Evolutionary conservation across 768 basidiomycete genomes (phyloP).

Genomic region (Phanerochaete sordida): DNA sequence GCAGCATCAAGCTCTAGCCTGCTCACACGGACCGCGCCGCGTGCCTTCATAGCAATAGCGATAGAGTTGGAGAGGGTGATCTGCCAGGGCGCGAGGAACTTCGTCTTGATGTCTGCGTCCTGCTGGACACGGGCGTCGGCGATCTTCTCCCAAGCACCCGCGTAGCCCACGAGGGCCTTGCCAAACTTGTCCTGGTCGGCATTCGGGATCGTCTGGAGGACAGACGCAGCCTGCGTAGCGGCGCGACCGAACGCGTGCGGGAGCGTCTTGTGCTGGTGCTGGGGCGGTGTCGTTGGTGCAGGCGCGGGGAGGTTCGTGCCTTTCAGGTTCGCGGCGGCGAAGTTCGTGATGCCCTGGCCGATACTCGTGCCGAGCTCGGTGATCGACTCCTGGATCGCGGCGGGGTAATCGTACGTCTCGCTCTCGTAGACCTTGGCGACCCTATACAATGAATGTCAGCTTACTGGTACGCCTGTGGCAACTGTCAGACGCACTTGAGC

Average conservation of each 20-base stretch:
- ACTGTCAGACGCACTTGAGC: slow-evolving; percentile 59
- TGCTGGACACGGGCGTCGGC: slow-evolving; percentile 77
- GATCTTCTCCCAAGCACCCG: slow-evolving; percentile 80
- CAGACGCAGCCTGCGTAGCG: slow-evolving; percentile 54
- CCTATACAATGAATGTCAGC: slow-evolving; percentile 35
- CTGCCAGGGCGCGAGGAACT: slow-evolving; percentile 84
- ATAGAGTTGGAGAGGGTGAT: slow-evolving; percentile 81
- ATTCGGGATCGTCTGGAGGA: slow-evolving; percentile 41
- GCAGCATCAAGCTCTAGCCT: slow-evolving; percentile 88
- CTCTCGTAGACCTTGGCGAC: slow-evolving; percentile 86
- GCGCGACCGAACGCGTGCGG: slow-evolving; percentile 92
- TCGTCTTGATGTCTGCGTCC: slow-evolving; percentile 62
- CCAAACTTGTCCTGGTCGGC: slow-evolving; percentile 64
- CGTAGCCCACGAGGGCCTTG: slow-evolving; percentile 75
- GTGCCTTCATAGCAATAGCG: slow-evolving; percentile 88
- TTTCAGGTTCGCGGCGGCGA: slow-evolving; percentile 85
- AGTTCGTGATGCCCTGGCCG: slow-evolving; percentile 72
- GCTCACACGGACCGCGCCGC: slow-evolving; percentile 75
- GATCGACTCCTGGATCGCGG: slow-evolving; percentile 81
- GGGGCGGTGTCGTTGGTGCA: slow-evolving; percentile 50
- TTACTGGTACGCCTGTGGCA: slow-evolving; percentile 1
- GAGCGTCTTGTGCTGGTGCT: slow-evolving; percentile 87
- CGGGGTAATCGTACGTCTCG: slow-evolving; percentile 89
- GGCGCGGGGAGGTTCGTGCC: slow-evolving; percentile 85
- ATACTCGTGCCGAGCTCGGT: slow-evolving; percentile 69